These are phyloP conservation scores for Chloroidium sp. DNA, from an alignment of 163 green algal species.

Conservation along the genomic window DNA sequence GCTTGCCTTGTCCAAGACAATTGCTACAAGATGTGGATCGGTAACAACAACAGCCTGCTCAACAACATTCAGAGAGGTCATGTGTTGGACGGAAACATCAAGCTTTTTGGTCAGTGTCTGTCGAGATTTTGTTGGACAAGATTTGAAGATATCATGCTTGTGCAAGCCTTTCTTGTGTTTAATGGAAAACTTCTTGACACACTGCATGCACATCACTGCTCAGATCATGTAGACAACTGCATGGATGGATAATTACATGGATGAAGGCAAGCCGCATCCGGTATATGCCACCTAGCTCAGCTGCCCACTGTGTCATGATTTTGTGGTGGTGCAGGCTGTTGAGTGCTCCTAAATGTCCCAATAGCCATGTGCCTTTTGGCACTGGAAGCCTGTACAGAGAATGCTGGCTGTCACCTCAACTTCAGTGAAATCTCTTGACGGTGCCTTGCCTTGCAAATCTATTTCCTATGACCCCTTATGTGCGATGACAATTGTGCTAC, in stretches of 20 bases:
- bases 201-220: too few relatives aligned
- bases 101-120: not conserved
- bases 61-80: not conserved
- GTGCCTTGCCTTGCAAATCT: too few relatives aligned
- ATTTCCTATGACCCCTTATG: too few relatives aligned
- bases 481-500: too few relatives aligned
- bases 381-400: not conserved
- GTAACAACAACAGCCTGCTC: conserved; percentile 14
- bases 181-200: too few relatives aligned
- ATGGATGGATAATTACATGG: conserved; percentile 1
- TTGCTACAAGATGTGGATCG: conserved; percentile 14
- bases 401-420: not conserved
- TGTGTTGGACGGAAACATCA: not conserved
- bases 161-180: too few relatives aligned
- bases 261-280: conserved; percentile 6
- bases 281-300: conserved; percentile 8
- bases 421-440: too few relatives aligned
- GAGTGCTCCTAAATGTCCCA: not conserved
- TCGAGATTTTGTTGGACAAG: not conserved
- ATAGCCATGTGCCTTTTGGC: not conserved
- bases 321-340: conserved; percentile 1
- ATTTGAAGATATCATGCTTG: not conserved
- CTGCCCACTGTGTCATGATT: conserved; percentile 2
- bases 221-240: too few relatives aligned
- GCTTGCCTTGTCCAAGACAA: conserved; percentile 9